phyloP scores from a whole-genome alignment of 2,329 filamentous ascomycete genomes.

The Aspergillus ochraceoroseus region DNA sequence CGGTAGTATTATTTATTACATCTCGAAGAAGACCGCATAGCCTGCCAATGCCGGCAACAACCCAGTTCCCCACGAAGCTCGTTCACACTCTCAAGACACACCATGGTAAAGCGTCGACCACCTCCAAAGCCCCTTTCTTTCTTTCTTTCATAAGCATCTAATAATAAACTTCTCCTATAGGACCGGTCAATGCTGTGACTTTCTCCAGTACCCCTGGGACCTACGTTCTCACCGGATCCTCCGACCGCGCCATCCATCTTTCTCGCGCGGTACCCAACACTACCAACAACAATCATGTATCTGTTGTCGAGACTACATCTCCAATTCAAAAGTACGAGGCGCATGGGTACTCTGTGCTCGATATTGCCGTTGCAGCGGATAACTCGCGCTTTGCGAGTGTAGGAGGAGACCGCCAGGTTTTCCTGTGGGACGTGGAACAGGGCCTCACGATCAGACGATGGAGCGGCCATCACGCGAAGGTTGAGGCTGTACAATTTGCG shows the following conservation, averaged over 20 bases:
- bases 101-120: constrained; percentile 35
- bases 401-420: constrained; percentile 85
- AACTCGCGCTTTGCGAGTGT: constrained; percentile 83
- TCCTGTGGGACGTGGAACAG: constrained; percentile 88
- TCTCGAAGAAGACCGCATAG: not conserved
- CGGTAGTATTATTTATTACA: no score
- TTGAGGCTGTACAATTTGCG: constrained; percentile 75
- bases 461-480: constrained; percentile 62
- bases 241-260: constrained; percentile 78
- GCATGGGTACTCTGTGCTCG: constrained; percentile 88
- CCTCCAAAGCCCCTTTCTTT: not conserved
- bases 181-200: constrained; percentile 65
- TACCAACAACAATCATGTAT: constrained; percentile 38
- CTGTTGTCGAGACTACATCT: constrained; percentile 34
- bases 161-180: constrained; percentile 40
- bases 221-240: constrained; percentile 78
- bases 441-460: constrained; percentile 74
- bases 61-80: constrained; percentile 37
- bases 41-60: constrained; percentile 27
- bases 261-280: constrained; percentile 59
- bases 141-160: no score
- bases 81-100: constrained; percentile 45
- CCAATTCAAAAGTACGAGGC: constrained; percentile 85
- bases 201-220: constrained; percentile 69
- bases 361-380: constrained; percentile 64